These are phyloP conservation scores for Carpinus viminea DNA, from an alignment of 306 rosid genomes.

Conservation along the genomic window DNA sequence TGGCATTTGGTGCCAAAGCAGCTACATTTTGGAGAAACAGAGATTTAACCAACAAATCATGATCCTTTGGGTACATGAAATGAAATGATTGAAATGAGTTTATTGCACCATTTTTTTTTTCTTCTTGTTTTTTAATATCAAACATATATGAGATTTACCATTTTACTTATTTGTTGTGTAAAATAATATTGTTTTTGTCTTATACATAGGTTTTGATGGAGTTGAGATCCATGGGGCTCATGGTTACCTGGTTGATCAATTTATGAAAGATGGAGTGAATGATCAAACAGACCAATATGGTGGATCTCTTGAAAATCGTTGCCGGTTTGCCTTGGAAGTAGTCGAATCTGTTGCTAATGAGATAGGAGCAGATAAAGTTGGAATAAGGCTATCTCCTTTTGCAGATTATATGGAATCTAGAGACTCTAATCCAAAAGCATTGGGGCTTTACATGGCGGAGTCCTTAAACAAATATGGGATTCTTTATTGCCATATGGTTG, in stretches of 20 bases:
- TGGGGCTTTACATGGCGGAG: slow-evolving; percentile 50
- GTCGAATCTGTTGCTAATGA: slow-evolving; percentile 55
- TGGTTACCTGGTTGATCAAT: slow-evolving; percentile 69
- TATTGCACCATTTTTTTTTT: too few relatives aligned
- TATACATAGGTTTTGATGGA: slow-evolving; percentile 67
- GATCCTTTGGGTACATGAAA: too few relatives aligned
- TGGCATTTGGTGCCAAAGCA: too few relatives aligned
- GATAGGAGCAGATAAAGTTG: slow-evolving; percentile 61
- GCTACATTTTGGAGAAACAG: too few relatives aligned
- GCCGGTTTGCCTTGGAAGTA: slow-evolving; percentile 51
- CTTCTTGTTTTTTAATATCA: too few relatives aligned
- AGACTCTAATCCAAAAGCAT: slow-evolving; percentile 53
- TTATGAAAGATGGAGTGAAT: slow-evolving; percentile 62
- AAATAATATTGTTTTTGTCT: neutral
- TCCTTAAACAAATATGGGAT: slow-evolving; percentile 48
- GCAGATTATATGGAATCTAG: slow-evolving; percentile 36
- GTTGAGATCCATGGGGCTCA: slow-evolving; percentile 75
- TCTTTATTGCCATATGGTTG: slow-evolving; percentile 62
- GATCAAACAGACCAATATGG: slow-evolving; percentile 70
- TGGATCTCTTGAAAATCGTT: slow-evolving; percentile 65
- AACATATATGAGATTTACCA: too few relatives aligned
- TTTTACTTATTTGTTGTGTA: too few relatives aligned
- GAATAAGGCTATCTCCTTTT: slow-evolving; percentile 67
- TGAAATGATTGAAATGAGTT: too few relatives aligned
- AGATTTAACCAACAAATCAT: too few relatives aligned